Evolutionary conservation across 257 asterid genomes (phyloP), one percentile per base, ranked within the genome.

Genomic region (Lithospermum erythrorhizon): DNA sequence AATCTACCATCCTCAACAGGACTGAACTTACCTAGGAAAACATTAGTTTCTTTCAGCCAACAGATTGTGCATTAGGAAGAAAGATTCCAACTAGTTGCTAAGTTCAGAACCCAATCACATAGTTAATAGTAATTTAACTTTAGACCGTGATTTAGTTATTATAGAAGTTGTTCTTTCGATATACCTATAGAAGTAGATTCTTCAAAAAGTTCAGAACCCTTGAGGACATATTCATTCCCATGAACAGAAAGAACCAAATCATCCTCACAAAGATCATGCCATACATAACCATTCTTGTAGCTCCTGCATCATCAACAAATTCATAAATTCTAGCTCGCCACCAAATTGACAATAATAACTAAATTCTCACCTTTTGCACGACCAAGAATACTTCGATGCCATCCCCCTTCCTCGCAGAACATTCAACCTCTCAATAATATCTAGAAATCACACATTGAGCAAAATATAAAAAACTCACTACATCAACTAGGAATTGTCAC

Each of bases 311-410:
- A 20, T n/a, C 14, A 53, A 7, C 13, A 9, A 20, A 53, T 9
- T n/a, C 6, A 9, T 7, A 20, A 53, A 20, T 8, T n/a, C 9
- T 3, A n/a, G 16, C 6, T 2, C 23, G 10, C 13, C 24, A 3
- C 61, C 52, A 27, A 64, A 66, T 63, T 59, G 69, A 21, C 67
- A 13, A 24, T 49, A 59, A 54, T 17, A 10, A 35, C 3, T 48
- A 37, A 52, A 16, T 53, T 32, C 66, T 68, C 79, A 93, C 99
- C 99, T 89, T 81, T 93, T 93, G 87, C 95, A 93, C 76, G 99
- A 89, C 99, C 99, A 93, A 22, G 99, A 87, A 61, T 89, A 93
- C 79, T 77, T 73, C 0, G 94, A 82, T 78, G 97, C 94, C 87
- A 93, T 83, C 68, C 97, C 94, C 75, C 89, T 79, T 70, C 99